Conservation (phyloP, 768 basidiomycete genomes). For the Sporobolomyces pararoseus region DNA sequence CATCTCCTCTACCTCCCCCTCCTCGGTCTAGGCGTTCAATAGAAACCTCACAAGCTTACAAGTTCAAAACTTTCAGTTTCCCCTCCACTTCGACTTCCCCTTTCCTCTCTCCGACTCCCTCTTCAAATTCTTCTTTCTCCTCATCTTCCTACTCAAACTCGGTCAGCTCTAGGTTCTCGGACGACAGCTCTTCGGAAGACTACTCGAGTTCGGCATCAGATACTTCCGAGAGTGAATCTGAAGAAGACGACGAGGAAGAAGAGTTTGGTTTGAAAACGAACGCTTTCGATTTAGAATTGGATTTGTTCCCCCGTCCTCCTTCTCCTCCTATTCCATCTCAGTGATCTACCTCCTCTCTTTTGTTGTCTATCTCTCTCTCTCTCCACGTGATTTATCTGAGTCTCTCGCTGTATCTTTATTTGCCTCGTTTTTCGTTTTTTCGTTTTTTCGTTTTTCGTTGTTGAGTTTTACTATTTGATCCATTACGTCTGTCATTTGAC, state of each 20-base stretch:
- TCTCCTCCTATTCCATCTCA: background rate
- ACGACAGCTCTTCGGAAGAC: slow-evolving; percentile 4
- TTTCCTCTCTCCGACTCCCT: background rate
- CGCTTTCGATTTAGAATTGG: slow-evolving; percentile 5
- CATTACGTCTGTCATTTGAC: too few species aligned
- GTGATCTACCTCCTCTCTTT: too few species aligned
- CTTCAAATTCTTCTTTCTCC: background rate
- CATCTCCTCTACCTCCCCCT: background rate
- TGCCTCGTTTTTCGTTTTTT: background rate
- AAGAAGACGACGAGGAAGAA: background rate
- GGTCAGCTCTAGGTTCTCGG: slow-evolving; percentile 4
- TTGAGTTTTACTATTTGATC: background rate
- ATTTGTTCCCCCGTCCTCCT: slow-evolving; percentile 3
- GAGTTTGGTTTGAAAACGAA: background rate
- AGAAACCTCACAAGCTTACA: background rate
- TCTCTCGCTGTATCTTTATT: too few species aligned
- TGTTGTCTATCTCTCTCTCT: too few species aligned
- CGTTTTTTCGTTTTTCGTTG: background rate
- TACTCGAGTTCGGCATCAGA: too few species aligned
- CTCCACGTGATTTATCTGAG: too few species aligned
- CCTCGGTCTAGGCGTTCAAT: background rate
- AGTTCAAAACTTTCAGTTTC: slow-evolving; percentile 13
- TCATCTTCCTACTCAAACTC: background rate
- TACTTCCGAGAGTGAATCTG: background rate
- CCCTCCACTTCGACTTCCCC: slow-evolving; percentile 8